Base-by-base conservation (phyloP, 345 rosid species). In the Schrenkiella parvula region DNA sequence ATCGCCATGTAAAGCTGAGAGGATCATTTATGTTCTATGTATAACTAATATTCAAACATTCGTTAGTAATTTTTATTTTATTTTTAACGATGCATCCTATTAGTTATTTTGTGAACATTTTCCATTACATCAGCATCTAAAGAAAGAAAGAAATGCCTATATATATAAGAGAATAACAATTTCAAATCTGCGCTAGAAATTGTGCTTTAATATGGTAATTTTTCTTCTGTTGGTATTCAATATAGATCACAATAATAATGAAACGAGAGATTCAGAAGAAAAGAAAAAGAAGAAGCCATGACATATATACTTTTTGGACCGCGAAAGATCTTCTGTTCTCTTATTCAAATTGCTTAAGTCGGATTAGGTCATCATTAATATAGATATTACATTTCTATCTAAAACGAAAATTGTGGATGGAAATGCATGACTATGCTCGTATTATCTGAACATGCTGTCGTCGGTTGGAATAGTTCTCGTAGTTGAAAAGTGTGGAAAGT, bases 1-100 rank as follows among this genome's bases (percentile, higher is more conserved):
- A 69, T 69, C 71, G 23, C n/a, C 25, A 64, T 64, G 25, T 50
- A 65, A 42, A 42, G 73, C 37, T 43, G 21, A 56, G 15, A 56
- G 34, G 29, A 29, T 39, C 12, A 39, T 65, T 32, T 18, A 32
- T 23, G 58, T 37, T 10, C 39, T 37, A 1, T 11, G 14, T 37
- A 37, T 10, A 10, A 35, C 14, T 37, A 10, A 3, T 37, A 10
- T 37, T 1, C 41, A 11, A 37, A 3, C 14, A 37, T 37, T 11
- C 41, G 1, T 37, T 37, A 37, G 41, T 37, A 37, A 11, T 17
- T 44, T 44, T 17, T 29, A 6, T 0, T 41, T 3, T 3, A 3
- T 41, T 12, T 15, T 7, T 1, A 44, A 44, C 0, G 17, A 2
- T 44, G 10, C 50, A 44, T 44, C 39, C 3, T 35, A 10, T 3